Base-by-base conservation (phyloP, 23 red algal species). In the Gracilaria vermiculophylla region DNA sequence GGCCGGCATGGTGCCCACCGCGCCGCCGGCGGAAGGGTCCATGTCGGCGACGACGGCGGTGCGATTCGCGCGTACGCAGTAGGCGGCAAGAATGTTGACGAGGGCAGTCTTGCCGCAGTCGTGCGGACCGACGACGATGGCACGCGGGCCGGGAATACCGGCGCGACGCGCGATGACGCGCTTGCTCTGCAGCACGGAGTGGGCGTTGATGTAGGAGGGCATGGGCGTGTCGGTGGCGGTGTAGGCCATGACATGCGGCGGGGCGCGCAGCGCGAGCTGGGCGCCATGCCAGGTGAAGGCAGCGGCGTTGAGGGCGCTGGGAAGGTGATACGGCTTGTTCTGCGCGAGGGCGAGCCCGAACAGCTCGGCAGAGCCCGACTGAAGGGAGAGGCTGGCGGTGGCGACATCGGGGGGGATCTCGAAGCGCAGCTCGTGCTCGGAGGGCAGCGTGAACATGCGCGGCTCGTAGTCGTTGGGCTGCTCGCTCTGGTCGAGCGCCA, bases 261-360 rank as follows among this genome's bases (percentile, higher is more conserved):
- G 72, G 1, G 84, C 92, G 47, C 65, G 52, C 20, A 99, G 70
- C 44, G 76, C 40, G 17, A 99, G 43, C 15, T 54, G 53, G 31
- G 88, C 92, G 29, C 97, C 97, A 44, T 95, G 92, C 97, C 97
- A 99, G 0, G 92, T 99, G 87, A 95, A 99, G 20, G 84, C 81
- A 43, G 92, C 90, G 41, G 94, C 65, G 43, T 93, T 92, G 35
- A 60, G 62, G 53, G 57, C 57, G 1, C 74, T 87, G 10, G 80
- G 58, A n/a, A 91, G 53, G 24, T 78, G 21, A 28, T 83, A 94
- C 5, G 76, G 56, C 36, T 73, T 71, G 34, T 75, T 71, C 27
- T 91, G 78, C 35, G 93, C 89, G 0, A 99, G 78, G 32, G 95
- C 97, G 2, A 91, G 67, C 7, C 97, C 97, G 53, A 95, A 88